A percentile compares a stretch with the other conserved stretches of the same genome.
Evolutionary conservation across 106 monocot species (phyloP).

Genomic region (Amphibolis antarctica): DNA sequence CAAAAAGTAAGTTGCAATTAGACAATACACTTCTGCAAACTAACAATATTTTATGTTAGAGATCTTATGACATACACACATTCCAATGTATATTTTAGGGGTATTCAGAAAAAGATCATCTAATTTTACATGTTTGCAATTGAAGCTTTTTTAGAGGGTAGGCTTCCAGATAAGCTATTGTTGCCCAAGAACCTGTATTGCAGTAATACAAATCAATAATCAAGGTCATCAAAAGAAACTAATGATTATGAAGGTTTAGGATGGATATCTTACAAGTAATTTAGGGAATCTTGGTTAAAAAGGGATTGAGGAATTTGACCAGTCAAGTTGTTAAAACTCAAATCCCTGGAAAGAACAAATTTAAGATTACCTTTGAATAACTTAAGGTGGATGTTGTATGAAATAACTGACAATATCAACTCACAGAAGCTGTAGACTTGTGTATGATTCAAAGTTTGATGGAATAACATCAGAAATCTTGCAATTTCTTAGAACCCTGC

Average conservation of each 20-base stretch:
- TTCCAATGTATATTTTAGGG: background rate
- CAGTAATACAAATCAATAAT: slow-evolving; percentile 1
- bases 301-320: slow-evolving; percentile 68
- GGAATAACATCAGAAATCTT: slow-evolving; percentile 45
- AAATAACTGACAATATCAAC: background rate
- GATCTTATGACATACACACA: too few relatives aligned
- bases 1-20: slow-evolving; percentile 4
- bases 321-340: slow-evolving; percentile 63
- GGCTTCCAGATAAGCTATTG: slow-evolving; percentile 55
- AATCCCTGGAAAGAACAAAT: slow-evolving; percentile 5
- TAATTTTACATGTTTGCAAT: slow-evolving; percentile 42
- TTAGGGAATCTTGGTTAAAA: slow-evolving; percentile 43
- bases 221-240: too few relatives aligned
- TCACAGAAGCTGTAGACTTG: slow-evolving; percentile 20
- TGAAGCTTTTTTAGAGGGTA: slow-evolving; percentile 46
- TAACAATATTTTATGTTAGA: background rate
- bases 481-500: slow-evolving; percentile 56
- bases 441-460: slow-evolving; percentile 30
- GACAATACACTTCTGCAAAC: background rate
- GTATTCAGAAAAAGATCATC: background rate
- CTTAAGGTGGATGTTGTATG: background rate
- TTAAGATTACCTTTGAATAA: background rate
- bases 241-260: background rate
- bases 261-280: slow-evolving; percentile 40
- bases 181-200: slow-evolving; percentile 74